Conservation (phyloP, 495 filamentous ascomycete species). For the Echria macrotheca region DNA sequence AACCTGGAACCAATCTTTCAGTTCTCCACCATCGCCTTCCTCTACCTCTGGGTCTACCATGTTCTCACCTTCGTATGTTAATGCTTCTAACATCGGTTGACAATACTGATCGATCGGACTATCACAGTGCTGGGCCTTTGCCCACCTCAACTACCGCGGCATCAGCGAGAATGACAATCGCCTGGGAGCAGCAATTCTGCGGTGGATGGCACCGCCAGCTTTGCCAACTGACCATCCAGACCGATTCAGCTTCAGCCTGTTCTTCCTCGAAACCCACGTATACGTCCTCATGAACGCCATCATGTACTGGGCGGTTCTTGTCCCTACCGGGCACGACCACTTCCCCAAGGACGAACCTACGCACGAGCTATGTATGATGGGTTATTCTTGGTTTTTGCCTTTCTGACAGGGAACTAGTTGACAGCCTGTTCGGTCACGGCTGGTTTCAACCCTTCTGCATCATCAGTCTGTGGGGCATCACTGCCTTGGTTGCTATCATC, state of each 20-base stretch:
- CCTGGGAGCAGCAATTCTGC: slow-evolving; percentile 22
- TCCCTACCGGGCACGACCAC: slow-evolving; percentile 32
- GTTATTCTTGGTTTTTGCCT: too few species aligned
- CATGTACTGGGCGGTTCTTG: slow-evolving; percentile 43
- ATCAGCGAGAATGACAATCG: slow-evolving; percentile 24
- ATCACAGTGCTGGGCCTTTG: slow-evolving; percentile 39
- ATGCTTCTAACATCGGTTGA: background rate
- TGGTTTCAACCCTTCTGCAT: slow-evolving; percentile 38
- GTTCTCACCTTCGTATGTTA: slow-evolving; percentile 35
- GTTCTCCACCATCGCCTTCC: slow-evolving; percentile 41
- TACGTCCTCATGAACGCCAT: slow-evolving; percentile 41
- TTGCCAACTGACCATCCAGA: slow-evolving; percentile 29
- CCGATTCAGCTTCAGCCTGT: slow-evolving; percentile 42
- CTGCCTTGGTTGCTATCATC: slow-evolving; percentile 36
- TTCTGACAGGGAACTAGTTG: too few species aligned
- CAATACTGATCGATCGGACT: too few species aligned
- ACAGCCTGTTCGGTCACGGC: slow-evolving; percentile 27
- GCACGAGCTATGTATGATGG: background rate
- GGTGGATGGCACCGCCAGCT: slow-evolving; percentile 34
- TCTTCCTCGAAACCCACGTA: slow-evolving; percentile 41
- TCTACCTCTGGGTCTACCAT: slow-evolving; percentile 41
- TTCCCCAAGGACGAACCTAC: slow-evolving; percentile 13
- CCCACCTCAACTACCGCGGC: slow-evolving; percentile 42
- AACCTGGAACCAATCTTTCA: slow-evolving; percentile 41
- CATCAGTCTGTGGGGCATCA: slow-evolving; percentile 38